Conservation (phyloP, 192 early-diverging fungal species). For the Dispira parvispora region DNA sequence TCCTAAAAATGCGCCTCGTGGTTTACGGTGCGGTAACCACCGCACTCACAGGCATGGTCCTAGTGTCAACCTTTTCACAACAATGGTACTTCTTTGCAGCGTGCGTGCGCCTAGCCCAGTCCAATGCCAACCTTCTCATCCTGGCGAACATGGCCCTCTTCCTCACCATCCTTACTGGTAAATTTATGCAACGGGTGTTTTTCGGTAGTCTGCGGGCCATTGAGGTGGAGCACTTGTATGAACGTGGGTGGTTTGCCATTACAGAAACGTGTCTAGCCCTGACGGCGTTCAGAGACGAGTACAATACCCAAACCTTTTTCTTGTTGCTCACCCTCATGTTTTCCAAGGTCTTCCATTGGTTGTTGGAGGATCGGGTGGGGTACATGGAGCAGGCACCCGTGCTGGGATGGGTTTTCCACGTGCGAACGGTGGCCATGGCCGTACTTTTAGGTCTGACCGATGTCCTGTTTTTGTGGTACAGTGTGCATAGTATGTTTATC, state of each 20-base stretch:
- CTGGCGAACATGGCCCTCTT: constrained; percentile 67
- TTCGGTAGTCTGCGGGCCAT: constrained; percentile 83
- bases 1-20: constrained; percentile 35
- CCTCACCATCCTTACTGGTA: constrained; percentile 62
- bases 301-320: constrained; percentile 68
- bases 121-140: constrained; percentile 73
- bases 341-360: constrained; percentile 94
- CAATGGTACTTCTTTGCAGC: constrained; percentile 79
- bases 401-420: constrained; percentile 17
- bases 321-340: constrained; percentile 80
- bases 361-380: constrained; percentile 77
- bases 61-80: constrained; percentile 45
- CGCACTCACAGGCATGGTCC: constrained; percentile 39
- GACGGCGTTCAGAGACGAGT: constrained; percentile 92
- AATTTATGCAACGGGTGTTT: constrained; percentile 58
- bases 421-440: constrained; percentile 10
- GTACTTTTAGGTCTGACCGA: constrained; percentile 44
- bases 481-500: constrained; percentile 43
- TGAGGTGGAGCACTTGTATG: constrained; percentile 98
- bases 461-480: constrained; percentile 51
- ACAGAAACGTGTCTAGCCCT: constrained; percentile 93
- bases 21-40: constrained; percentile 54
- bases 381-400: constrained; percentile 32
- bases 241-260: constrained; percentile 91
- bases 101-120: constrained; percentile 76